Percentiles rank a stretch among this genome's conserved stretches.
phyloP scores from a whole-genome alignment of 2,329 filamentous ascomycete species.

The Mycosphaerelloides madeirae region DNA sequence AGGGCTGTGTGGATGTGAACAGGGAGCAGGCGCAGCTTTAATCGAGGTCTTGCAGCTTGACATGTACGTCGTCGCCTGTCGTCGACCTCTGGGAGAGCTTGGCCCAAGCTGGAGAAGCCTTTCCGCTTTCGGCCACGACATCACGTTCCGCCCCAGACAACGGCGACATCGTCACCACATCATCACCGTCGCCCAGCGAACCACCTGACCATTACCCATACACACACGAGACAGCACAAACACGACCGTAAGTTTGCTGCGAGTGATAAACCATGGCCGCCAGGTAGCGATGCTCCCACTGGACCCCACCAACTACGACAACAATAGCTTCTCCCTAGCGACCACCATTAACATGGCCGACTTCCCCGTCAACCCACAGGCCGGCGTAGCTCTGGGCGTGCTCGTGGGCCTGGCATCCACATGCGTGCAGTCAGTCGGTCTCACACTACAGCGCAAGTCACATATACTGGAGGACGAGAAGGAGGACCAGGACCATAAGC shows the following conservation, averaged over 20 bases:
- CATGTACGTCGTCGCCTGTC: slow-evolving; percentile 4
- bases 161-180: no score
- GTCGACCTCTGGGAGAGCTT: no score
- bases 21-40: no score
- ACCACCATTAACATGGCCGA: slow-evolving; percentile 7
- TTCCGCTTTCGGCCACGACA: no score
- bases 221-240: no score
- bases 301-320: background rate
- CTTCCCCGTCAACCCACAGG: slow-evolving; percentile 17
- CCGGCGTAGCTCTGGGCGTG: slow-evolving; percentile 61
- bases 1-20: no score
- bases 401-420: slow-evolving; percentile 90
- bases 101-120: no score
- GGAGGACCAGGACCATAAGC: slow-evolving; percentile 66
- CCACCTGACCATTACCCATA: no score
- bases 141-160: no score
- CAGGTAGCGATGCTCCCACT: slow-evolving; percentile 3
- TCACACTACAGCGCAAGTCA: slow-evolving; percentile 95
- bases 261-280: slow-evolving; percentile 1
- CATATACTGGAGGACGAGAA: slow-evolving; percentile 98
- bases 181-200: no score
- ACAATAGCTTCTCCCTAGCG: background rate
- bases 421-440: slow-evolving; percentile 86
- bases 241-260: background rate
- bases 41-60: slow-evolving; percentile 6